These are phyloP conservation scores for Macrocybe sp. DNA, from an alignment of 1,284 basidiomycete species.

Conservation along the genomic window DNA sequence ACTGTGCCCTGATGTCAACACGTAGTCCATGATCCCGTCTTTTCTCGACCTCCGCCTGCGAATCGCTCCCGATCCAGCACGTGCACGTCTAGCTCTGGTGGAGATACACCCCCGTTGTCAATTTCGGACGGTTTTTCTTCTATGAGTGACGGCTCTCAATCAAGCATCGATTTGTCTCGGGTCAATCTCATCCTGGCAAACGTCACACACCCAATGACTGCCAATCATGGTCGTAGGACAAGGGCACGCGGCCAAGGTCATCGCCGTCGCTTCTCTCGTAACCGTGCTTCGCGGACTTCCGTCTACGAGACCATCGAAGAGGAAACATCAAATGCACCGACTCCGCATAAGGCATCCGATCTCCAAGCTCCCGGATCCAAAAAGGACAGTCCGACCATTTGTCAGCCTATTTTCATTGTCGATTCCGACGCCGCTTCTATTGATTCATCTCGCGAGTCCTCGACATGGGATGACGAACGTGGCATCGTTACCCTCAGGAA, in stretches of 20 bases:
- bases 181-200: constrained; percentile 54
- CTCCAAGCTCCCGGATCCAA: constrained; percentile 22
- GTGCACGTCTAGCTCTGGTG: constrained; percentile 56
- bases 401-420: constrained; percentile 48
- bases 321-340: constrained; percentile 44
- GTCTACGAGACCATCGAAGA: constrained; percentile 78
- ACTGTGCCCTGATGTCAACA: too few relatives aligned
- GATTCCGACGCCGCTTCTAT: constrained; percentile 50
- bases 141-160: constrained; percentile 64
- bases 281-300: constrained; percentile 57
- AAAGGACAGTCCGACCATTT: constrained; percentile 29
- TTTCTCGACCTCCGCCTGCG: constrained; percentile 48
- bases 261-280: constrained; percentile 61
- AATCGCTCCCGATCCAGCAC: constrained; percentile 65
- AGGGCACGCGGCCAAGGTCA: constrained; percentile 61
- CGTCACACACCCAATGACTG: constrained; percentile 36
- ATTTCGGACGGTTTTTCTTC: constrained; percentile 57
- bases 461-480: constrained; percentile 55
- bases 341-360: constrained; percentile 17
- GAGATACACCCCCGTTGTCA: constrained; percentile 67
- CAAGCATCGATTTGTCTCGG: constrained; percentile 66
- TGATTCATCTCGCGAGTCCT: constrained; percentile 29
- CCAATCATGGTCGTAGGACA: constrained; percentile 34
- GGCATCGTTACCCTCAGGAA: constrained; percentile 56
- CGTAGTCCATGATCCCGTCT: constrained; percentile 38